These are phyloP conservation scores for Cyclotella kingstonii DNA, from an alignment of 108 stramenopile species.

Conservation along the genomic window DNA sequence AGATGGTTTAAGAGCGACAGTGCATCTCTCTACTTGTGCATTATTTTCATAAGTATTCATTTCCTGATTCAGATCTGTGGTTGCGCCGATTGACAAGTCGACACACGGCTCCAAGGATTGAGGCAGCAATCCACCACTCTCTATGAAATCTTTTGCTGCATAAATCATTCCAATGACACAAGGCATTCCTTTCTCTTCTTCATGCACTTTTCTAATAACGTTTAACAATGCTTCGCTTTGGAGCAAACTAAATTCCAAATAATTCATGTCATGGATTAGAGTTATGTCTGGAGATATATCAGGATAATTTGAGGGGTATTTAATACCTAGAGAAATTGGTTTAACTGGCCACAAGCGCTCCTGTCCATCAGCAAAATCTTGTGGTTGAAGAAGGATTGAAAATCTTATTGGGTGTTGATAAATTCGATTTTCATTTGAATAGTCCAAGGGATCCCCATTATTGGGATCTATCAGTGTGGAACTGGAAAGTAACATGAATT, in stretches of 20 bases:
- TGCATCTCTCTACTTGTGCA: not conserved
- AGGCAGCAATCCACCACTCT: constrained; percentile 25
- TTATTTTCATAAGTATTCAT: not conserved
- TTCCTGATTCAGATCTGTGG: not conserved
- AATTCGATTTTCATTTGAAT: constrained; percentile 15
- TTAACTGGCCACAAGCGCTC: constrained; percentile 65
- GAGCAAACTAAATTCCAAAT: constrained; percentile 56
- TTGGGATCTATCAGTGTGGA: constrained; percentile 8
- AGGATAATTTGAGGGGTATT: constrained; percentile 69
- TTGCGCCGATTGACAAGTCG: not conserved
- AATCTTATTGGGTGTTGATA: constrained; percentile 65
- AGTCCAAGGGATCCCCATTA: constrained; percentile 15
- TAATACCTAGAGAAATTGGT: constrained; percentile 37
- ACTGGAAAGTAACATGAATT: constrained; percentile 54
- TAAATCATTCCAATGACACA: constrained; percentile 67
- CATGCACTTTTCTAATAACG: constrained; percentile 37
- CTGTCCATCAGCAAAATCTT: constrained; percentile 21
- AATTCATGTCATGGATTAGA: constrained; percentile 68
- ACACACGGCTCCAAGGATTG: not conserved
- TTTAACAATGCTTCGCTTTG: constrained; percentile 36
- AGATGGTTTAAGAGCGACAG: constrained; percentile 25
- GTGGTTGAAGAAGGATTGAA: constrained; percentile 47
- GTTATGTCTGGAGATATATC: constrained; percentile 46
- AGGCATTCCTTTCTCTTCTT: constrained; percentile 66
- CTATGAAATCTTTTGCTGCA: constrained; percentile 73